phyloP scores from a whole-genome alignment of 441 rosid genomes.

The Gossypium davidsonii region DNA sequence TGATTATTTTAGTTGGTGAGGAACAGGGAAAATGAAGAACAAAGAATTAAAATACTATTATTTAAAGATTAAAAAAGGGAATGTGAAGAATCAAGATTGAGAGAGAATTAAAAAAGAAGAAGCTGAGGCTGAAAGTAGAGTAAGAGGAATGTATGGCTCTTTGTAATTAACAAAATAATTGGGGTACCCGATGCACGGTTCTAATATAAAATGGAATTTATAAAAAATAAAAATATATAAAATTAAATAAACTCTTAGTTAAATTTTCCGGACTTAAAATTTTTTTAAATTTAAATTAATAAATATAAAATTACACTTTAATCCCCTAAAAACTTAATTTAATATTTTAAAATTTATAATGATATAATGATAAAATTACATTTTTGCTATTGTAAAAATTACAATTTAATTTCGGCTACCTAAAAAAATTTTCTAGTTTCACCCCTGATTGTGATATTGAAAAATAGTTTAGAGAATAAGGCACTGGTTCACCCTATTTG shows the following conservation, averaged over 20 bases:
- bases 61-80: background rate
- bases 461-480: no score
- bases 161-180: background rate
- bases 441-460: no score
- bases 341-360: no score
- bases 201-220: background rate
- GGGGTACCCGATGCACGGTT: background rate
- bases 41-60: background rate
- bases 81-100: background rate
- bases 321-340: accelerated
- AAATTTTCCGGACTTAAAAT: no score
- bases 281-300: no score
- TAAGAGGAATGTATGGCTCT: background rate
- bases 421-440: no score
- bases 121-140: background rate
- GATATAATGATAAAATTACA: no score
- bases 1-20: background rate
- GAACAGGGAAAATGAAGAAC: background rate
- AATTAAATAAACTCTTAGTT: no score
- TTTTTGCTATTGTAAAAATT: no score
- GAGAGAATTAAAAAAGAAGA: background rate
- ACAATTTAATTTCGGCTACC: no score
- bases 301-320: no score
- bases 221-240: background rate
- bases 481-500: no score